A percentile compares a stretch with the other conserved stretches of the same genome.
phyloP scores from a whole-genome alignment of 1,139 yeast species.

The Zygoascus meyerae region DNA sequence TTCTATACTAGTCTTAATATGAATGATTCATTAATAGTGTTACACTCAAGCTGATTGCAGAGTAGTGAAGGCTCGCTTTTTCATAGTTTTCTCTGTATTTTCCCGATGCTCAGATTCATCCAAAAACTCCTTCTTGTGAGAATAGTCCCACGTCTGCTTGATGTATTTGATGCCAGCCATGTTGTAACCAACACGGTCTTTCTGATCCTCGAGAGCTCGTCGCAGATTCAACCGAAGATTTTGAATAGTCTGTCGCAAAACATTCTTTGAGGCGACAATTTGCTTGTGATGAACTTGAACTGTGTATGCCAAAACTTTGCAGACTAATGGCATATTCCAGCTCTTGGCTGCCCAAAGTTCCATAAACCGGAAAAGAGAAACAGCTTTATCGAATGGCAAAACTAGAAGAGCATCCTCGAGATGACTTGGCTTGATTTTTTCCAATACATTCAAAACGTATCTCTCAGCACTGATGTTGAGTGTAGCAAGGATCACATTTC shows the following conservation, averaged over 20 bases:
- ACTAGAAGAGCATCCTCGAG: constrained; percentile 88
- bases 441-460: constrained; percentile 67
- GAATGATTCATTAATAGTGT: not conserved
- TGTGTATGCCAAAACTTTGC: constrained; percentile 68
- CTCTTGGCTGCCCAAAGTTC: constrained; percentile 62
- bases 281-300: constrained; percentile 73
- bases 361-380: constrained; percentile 63
- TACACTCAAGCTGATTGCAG: constrained; percentile 13
- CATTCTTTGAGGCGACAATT: constrained; percentile 35
- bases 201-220: constrained; percentile 45
- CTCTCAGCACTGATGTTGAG: constrained; percentile 66
- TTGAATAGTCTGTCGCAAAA: constrained; percentile 35
- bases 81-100: constrained; percentile 49
- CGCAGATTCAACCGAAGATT: constrained; percentile 31
- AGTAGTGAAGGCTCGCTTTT: constrained; percentile 57
- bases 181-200: constrained; percentile 73
- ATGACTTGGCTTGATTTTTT: constrained; percentile 72
- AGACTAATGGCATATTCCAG: constrained; percentile 55
- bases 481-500: constrained; percentile 66
- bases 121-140: constrained; percentile 66
- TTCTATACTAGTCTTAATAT: not conserved
- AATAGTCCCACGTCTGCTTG: constrained; percentile 71
- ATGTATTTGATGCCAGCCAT: constrained; percentile 73
- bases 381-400: constrained; percentile 79
- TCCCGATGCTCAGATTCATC: constrained; percentile 61